Base-by-base conservation (phyloP, 495 filamentous ascomycete species). In the Penicillium lividum region DNA sequence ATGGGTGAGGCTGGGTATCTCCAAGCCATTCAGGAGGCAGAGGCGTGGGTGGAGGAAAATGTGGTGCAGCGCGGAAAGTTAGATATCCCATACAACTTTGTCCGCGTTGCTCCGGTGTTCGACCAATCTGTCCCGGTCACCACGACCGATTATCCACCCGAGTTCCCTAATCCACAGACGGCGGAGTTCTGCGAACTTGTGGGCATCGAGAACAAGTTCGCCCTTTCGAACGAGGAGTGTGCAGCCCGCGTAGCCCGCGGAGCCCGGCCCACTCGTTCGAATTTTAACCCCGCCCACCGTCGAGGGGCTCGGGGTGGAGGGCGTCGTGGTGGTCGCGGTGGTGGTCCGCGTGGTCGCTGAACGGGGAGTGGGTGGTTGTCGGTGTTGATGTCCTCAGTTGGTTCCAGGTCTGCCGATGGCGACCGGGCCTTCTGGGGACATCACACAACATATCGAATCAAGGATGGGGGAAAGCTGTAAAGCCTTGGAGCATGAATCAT, bases 81-180 rank as follows among this genome's bases (percentile, higher is more conserved):
- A 45, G 65, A 61, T 3, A 80, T 98, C 4, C 92, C 92, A 0
- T 73, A 86, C 5, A 88, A 93, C 68, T 98, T 97, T 67, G 72
- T 68, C 10, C 62, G 72, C n/a, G 93, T 88, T 0, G 93, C 94
- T 3, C 90, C 90, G 5, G 73, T 81, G 4, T 89, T 91, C 58
- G 77, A 84, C 42, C 68, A 76, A 0, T 71, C 44, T 0, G 68
- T 77, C 0, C 63, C 72, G 0, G 63, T 80, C 51, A 58, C 68
- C 50, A 72, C 73, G 7, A 55, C 55, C 0, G 69, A 79, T 9
- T 80, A 83, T 66, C 91, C 92, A 3, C 66, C 69, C 0, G 92
- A 95, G 72, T 95, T 91, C 68, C 89, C 77, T 11, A 97, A 92
- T 67, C 84, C 86, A 5, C 93, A 97, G 72, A 97, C 91, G 8